A percentile compares a stretch with the other conserved stretches of the same genome.
Evolutionary conservation across 495 filamentous ascomycete species (phyloP).

Genomic region (Oidiodendron maius): DNA sequence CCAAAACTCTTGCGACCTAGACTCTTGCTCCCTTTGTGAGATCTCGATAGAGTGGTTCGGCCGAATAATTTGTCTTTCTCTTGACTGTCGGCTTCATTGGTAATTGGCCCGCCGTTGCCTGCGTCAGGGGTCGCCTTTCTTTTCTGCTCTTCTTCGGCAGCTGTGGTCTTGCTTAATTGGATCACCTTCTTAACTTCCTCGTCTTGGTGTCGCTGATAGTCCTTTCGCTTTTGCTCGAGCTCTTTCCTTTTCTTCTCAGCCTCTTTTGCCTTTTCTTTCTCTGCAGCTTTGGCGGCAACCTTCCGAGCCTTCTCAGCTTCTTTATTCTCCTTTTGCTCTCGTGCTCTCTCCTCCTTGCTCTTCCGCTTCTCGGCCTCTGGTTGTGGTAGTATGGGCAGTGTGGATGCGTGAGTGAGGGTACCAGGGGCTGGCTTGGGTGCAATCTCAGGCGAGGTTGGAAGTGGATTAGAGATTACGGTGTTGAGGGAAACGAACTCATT

Average conservation of each 20-base stretch:
- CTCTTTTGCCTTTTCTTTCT: conserved; percentile 61
- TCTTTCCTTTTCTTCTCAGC: conserved; percentile 63
- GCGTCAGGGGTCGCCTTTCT: conserved; percentile 24
- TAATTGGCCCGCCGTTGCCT: conserved; percentile 1
- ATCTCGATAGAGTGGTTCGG: conserved; percentile 4
- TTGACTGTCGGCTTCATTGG: background rate
- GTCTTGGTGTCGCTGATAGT: conserved; percentile 47
- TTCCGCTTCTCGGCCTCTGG: conserved; percentile 33
- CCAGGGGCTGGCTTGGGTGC: conserved; percentile 4
- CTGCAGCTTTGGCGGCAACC: conserved; percentile 37
- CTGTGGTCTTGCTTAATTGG: conserved; percentile 47
- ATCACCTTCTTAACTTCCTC: conserved; percentile 53
- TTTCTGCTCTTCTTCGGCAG: conserved; percentile 40
- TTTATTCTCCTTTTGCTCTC: conserved; percentile 45
- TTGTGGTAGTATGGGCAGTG: conserved; percentile 8
- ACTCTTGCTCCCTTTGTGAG: conserved; percentile 50
- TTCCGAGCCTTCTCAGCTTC: conserved; percentile 61
- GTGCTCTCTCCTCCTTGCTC: conserved; percentile 47
- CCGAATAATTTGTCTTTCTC: conserved; percentile 6
- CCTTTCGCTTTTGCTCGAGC: conserved; percentile 43
- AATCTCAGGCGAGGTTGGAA: conserved; percentile 16
- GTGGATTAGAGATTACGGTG: conserved; percentile 57
- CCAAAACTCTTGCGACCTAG: conserved; percentile 40
- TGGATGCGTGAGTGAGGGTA: background rate
- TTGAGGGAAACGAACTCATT: conserved; percentile 49